Evolutionary conservation across 805 yeast species (phyloP).

Genomic region (Jamesozyma piceae): DNA sequence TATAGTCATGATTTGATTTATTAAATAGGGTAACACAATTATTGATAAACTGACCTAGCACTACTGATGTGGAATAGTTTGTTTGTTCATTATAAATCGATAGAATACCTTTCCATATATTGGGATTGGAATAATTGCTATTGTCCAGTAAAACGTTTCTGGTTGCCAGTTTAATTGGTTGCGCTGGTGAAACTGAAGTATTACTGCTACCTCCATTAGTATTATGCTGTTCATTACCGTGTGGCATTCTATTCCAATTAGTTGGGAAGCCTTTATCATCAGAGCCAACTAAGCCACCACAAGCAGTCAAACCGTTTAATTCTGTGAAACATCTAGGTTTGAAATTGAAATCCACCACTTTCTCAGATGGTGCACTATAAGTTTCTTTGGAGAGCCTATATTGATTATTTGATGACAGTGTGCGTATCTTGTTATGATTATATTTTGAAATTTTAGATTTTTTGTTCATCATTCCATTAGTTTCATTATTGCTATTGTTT

Average conservation of each 20-base stretch:
- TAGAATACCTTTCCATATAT: constrained; percentile 43
- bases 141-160: constrained; percentile 20
- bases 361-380: constrained; percentile 21
- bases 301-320: constrained; percentile 41
- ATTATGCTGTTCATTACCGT: constrained; percentile 8
- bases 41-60: constrained; percentile 74
- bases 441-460: background rate
- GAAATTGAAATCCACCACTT: constrained; percentile 45
- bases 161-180: constrained; percentile 25
- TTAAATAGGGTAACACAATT: constrained; percentile 59
- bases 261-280: constrained; percentile 27
- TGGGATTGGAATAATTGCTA: constrained; percentile 25
- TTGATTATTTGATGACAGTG: background rate
- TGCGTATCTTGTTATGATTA: too few species aligned
- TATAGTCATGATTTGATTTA: constrained; percentile 36
- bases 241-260: constrained; percentile 19
- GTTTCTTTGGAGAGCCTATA: background rate
- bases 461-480: background rate
- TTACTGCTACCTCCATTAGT: constrained; percentile 1
- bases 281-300: constrained; percentile 43
- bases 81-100: constrained; percentile 39
- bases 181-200: constrained; percentile 12
- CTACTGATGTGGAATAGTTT: constrained; percentile 39
- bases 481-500: background rate
- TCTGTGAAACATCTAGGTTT: constrained; percentile 65